These are phyloP conservation scores for Neofusicoccum kwambonambiense DNA, from an alignment of 2,329 filamentous ascomycete genomes.

Conservation along the genomic window DNA sequence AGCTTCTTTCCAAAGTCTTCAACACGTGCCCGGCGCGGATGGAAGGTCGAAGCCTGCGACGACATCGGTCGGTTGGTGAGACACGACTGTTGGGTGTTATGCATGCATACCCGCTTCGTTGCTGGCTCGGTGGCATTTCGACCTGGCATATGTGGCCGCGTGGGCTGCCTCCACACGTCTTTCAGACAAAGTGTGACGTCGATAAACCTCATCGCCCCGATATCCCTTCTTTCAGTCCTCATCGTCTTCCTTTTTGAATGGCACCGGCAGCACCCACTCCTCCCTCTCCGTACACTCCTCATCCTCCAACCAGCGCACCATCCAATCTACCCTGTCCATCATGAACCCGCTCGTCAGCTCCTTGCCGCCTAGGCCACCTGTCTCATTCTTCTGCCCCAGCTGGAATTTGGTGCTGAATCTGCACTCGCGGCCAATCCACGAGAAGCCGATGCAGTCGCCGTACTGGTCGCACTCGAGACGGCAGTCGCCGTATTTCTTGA, in stretches of 20 bases:
- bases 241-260: not conserved
- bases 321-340: constrained; percentile 14
- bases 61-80: too few species aligned
- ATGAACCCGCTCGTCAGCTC: constrained; percentile 9
- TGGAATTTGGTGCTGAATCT: not conserved
- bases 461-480: constrained; percentile 34
- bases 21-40: too few species aligned
- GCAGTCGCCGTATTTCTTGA: constrained; percentile 29
- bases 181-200: too few species aligned
- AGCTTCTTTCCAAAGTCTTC: too few species aligned
- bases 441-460: constrained; percentile 35
- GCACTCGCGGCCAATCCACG: constrained; percentile 23
- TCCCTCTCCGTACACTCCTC: not conserved
- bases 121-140: too few species aligned
- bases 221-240: not conserved
- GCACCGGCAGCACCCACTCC: not conserved
- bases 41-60: too few species aligned
- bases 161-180: too few species aligned
- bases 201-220: too few species aligned
- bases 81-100: too few species aligned
- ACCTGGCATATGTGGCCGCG: too few species aligned
- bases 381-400: not conserved
- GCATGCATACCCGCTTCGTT: too few species aligned
- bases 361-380: not conserved
- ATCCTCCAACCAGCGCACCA: constrained; percentile 7